A percentile compares a stretch with the other conserved stretches of the same genome.
Evolutionary conservation across 495 filamentous ascomycete genomes (phyloP).

Genomic region (Penicillium paxilli): DNA sequence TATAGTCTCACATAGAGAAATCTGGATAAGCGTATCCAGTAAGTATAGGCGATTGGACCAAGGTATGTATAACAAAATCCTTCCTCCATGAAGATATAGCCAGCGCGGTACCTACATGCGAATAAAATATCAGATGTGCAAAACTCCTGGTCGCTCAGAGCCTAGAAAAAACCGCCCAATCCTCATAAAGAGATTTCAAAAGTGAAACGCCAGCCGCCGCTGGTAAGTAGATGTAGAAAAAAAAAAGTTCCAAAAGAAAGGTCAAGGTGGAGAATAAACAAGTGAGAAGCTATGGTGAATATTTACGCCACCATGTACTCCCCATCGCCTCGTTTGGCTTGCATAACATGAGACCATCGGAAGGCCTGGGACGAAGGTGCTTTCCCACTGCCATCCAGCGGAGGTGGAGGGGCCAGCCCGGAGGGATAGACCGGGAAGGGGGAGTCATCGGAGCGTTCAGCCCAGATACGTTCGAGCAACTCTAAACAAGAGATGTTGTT

Average conservation of each 20-base stretch:
- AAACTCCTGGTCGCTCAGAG: conserved; percentile 14
- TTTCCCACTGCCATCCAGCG: conserved; percentile 15
- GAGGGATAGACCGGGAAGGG: conserved; percentile 18
- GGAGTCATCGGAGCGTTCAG: conserved; percentile 41
- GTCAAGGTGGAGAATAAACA: neutral
- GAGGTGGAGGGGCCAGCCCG: conserved; percentile 15
- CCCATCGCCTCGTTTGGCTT: conserved; percentile 63
- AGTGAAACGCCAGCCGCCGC: neutral
- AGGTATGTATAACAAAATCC: neutral
- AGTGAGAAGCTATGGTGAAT: neutral
- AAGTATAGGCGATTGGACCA: neutral
- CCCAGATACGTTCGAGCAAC: conserved; percentile 84
- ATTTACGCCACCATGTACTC: conserved; percentile 83
- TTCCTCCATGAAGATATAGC: neutral
- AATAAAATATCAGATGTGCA: conserved; percentile 7
- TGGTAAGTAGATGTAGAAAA: neutral
- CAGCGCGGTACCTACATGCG: neutral
- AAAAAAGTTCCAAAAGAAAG: neutral
- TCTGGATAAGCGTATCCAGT: neutral
- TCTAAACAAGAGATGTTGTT: conserved; percentile 88
- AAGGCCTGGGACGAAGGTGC: conserved; percentile 51
- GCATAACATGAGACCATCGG: conserved; percentile 76
- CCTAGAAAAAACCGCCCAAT: conserved; percentile 5
- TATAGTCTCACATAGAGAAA: neutral
- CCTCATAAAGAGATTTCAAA: neutral